These are phyloP conservation scores for Monilinia polystroma DNA, from an alignment of 2,329 filamentous ascomycete species.

Conservation along the genomic window DNA sequence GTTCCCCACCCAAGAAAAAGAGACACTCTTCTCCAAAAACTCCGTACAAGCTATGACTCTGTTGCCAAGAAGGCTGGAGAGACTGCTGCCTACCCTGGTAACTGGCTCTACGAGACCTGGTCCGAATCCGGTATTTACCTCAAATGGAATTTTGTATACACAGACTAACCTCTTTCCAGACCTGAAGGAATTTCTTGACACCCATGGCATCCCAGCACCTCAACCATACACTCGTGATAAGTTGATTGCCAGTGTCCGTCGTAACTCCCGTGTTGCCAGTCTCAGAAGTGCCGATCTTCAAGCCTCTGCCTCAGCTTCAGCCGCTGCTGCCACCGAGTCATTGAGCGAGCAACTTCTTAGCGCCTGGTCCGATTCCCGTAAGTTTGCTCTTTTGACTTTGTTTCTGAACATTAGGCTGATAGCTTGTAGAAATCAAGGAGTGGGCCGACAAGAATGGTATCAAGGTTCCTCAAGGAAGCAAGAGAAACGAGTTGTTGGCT, in stretches of 20 bases:
- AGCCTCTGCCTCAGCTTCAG: constrained; percentile 61
- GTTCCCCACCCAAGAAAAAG: constrained; percentile 84
- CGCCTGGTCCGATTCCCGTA: constrained; percentile 76
- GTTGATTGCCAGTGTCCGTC: constrained; percentile 83
- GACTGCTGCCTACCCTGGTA: constrained; percentile 80
- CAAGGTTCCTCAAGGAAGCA: constrained; percentile 86
- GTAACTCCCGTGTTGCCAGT: constrained; percentile 80
- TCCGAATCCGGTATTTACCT: constrained; percentile 60
- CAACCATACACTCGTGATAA: constrained; percentile 84
- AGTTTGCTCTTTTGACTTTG: constrained; percentile 12
- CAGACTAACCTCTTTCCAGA: constrained; percentile 49
- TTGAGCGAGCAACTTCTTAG: constrained; percentile 83
- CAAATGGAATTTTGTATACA: neutral
- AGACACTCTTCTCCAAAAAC: constrained; percentile 75
- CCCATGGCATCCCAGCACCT: constrained; percentile 79
- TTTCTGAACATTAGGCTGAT: constrained; percentile 20
- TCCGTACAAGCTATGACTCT: constrained; percentile 77
- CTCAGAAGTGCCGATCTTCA: constrained; percentile 63
- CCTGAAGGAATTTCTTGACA: constrained; percentile 89
- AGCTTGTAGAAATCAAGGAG: constrained; percentile 69
- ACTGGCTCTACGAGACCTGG: constrained; percentile 93
- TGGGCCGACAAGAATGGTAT: constrained; percentile 91
- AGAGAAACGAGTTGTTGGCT: constrained; percentile 80
- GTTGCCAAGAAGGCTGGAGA: constrained; percentile 73
- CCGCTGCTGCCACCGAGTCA: constrained; percentile 68